Evolutionary conservation across 1,284 basidiomycete genomes (phyloP).

Genomic region (Fistulinella cinereoalba): DNA sequence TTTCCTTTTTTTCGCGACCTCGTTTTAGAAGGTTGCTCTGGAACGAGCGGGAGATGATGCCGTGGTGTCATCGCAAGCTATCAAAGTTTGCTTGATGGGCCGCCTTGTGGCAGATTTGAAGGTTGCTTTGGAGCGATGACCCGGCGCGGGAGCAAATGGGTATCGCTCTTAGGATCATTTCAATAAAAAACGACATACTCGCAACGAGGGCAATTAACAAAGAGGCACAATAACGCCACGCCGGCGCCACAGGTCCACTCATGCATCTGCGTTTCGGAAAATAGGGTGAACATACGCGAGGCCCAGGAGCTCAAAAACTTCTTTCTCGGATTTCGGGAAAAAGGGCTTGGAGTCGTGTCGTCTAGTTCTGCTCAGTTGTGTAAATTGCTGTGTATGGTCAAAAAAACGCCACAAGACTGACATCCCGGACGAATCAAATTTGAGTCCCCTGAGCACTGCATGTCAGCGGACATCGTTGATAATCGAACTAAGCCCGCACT

Average conservation of each 20-base stretch:
- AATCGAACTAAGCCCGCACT: slow-evolving; percentile 34
- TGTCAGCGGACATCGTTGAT: slow-evolving; percentile 8
- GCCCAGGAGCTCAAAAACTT: slow-evolving; percentile 66
- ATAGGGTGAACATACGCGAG: slow-evolving; percentile 69
- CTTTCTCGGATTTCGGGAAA: slow-evolving; percentile 60
- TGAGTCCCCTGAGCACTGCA: slow-evolving; percentile 52
- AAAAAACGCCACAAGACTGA: slow-evolving; percentile 35
- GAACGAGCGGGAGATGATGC: not conserved
- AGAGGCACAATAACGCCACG: too few relatives aligned
- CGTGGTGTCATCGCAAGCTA: too few relatives aligned
- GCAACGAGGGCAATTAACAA: not conserved
- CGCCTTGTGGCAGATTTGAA: not conserved
- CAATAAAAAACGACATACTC: not conserved
- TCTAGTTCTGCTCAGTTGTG: slow-evolving; percentile 41
- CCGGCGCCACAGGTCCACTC: slow-evolving; percentile 14
- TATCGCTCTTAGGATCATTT: not conserved
- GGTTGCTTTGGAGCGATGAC: not conserved
- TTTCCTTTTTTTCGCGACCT: not conserved
- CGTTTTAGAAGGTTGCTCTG: not conserved
- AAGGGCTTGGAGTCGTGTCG: slow-evolving; percentile 60
- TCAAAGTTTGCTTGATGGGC: not conserved
- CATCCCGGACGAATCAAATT: slow-evolving; percentile 80
- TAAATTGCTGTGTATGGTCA: slow-evolving; percentile 4
- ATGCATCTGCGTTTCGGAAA: slow-evolving; percentile 64
- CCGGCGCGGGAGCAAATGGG: not conserved